Percentiles rank a stretch among this genome's conserved stretches.
Evolutionary conservation across 1,284 basidiomycete species (phyloP).

Genomic region (Tilletia caries): DNA sequence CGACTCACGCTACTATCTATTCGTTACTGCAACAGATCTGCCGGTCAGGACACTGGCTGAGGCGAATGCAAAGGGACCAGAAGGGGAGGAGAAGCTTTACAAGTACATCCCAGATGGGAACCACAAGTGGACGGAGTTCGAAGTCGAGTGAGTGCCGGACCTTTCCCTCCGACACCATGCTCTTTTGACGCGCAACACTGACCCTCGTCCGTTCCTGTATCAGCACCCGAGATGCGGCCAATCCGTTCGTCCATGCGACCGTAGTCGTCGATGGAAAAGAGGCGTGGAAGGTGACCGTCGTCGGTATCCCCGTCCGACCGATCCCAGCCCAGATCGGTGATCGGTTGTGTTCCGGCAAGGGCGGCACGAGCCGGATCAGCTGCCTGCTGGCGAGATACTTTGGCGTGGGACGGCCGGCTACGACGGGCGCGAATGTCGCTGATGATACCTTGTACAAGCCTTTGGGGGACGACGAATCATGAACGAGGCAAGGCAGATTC

Average conservation of each 20-base stretch:
- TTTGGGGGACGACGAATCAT: too few relatives aligned
- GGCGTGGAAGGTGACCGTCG: constrained; percentile 60
- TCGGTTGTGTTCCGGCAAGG: constrained; percentile 6
- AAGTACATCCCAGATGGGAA: constrained; percentile 59
- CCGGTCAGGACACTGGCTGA: constrained; percentile 51
- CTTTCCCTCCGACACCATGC: not conserved
- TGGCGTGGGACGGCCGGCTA: not conserved
- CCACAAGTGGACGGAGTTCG: constrained; percentile 63
- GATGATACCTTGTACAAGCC: too few relatives aligned
- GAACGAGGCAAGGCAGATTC: too few relatives aligned
- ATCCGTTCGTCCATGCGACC: constrained; percentile 59
- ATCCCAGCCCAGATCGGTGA: constrained; percentile 6
- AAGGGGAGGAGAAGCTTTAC: constrained; percentile 65
- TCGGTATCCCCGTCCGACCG: constrained; percentile 42
- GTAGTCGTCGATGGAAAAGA: constrained; percentile 66
- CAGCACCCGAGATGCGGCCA: constrained; percentile 60
- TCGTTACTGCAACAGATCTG: constrained; percentile 35
- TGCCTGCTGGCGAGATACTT: constrained; percentile 9
- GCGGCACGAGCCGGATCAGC: not conserved
- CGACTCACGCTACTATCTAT: constrained; percentile 5
- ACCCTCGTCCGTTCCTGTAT: not conserved
- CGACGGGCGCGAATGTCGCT: too few relatives aligned
- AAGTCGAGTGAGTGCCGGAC: constrained; percentile 60
- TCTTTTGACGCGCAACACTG: not conserved
- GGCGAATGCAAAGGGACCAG: constrained; percentile 54